phyloP scores from a whole-genome alignment of 345 rosid species.

The Abelmoschus esculentus region DNA sequence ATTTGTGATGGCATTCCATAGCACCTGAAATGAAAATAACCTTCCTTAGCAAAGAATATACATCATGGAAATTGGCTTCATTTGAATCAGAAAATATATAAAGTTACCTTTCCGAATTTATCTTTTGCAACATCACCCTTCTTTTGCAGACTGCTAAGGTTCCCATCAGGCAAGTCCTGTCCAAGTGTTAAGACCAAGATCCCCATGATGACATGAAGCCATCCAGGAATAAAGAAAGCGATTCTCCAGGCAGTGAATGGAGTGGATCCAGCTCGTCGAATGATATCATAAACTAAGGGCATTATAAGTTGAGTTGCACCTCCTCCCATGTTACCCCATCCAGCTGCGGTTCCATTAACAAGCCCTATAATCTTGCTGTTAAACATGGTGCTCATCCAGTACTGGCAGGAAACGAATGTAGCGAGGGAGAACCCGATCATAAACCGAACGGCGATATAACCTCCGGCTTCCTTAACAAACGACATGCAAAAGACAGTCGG shows the following conservation, averaged over 20 bases:
- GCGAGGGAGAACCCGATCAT: conserved; percentile 7
- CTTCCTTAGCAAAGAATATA: background rate
- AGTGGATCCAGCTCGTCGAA: background rate
- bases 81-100: background rate
- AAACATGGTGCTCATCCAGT: conserved; percentile 7
- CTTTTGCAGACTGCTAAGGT: conserved; percentile 2
- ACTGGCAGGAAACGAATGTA: conserved; percentile 2
- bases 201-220: conserved; percentile 62
- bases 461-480: background rate
- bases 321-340: conserved; percentile 10
- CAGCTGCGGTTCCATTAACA: background rate
- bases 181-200: conserved; percentile 69
- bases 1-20: conserved; percentile 31
- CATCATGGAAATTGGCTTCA: background rate
- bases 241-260: conserved; percentile 92
- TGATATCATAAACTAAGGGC: conserved; percentile 2
- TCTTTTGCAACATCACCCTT: conserved; percentile 2
- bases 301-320: conserved; percentile 8
- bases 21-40: background rate
- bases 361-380: background rate
- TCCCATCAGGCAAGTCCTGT: conserved; percentile 60
- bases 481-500: conserved; percentile 3
- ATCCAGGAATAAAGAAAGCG: conserved; percentile 74
- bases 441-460: background rate
- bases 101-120: background rate